Conservation (phyloP, 2,329 filamentous ascomycete species). For the Falciphora oryzae region DNA sequence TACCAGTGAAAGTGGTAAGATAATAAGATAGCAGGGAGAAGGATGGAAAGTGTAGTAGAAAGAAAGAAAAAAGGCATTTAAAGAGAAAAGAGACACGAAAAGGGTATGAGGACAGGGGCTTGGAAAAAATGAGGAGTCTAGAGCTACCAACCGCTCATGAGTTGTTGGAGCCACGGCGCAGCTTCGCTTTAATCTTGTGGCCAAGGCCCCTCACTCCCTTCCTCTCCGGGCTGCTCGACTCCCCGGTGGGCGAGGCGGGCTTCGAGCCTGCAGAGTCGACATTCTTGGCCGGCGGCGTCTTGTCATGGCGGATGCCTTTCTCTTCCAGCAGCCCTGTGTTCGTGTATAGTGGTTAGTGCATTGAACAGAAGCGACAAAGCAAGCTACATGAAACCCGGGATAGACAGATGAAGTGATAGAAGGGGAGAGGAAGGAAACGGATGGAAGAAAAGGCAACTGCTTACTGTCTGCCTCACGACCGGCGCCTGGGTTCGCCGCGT, state of each 20-base stretch:
- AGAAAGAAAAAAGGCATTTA: slow-evolving; percentile 14
- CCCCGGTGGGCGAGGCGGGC: slow-evolving; percentile 19
- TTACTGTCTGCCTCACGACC: slow-evolving; percentile 61
- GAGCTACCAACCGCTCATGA: background rate
- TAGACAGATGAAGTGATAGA: background rate
- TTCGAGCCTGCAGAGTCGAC: slow-evolving; percentile 12
- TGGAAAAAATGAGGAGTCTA: background rate
- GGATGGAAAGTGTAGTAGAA: slow-evolving; percentile 15
- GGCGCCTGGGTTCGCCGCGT: slow-evolving; percentile 57
- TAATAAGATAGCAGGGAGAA: slow-evolving; percentile 14
- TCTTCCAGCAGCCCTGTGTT: slow-evolving; percentile 44
- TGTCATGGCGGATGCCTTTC: slow-evolving; percentile 37
- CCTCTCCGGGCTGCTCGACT: slow-evolving; percentile 22
- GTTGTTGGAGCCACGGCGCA: slow-evolving; percentile 29
- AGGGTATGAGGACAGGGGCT: background rate
- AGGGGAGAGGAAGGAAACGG: background rate
- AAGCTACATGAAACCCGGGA: background rate
- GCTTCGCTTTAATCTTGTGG: slow-evolving; percentile 64
- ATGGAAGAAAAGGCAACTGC: slow-evolving; percentile 20
- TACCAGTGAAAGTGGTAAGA: too few relatives aligned
- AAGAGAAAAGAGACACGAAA: background rate
- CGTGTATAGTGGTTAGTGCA: background rate
- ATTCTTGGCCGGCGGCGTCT: slow-evolving; percentile 17
- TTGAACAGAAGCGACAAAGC: background rate
- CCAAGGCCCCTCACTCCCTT: slow-evolving; percentile 40